Base-by-base conservation (phyloP, 2,329 filamentous ascomycete genomes). In the Colletotrichum camelliae region DNA sequence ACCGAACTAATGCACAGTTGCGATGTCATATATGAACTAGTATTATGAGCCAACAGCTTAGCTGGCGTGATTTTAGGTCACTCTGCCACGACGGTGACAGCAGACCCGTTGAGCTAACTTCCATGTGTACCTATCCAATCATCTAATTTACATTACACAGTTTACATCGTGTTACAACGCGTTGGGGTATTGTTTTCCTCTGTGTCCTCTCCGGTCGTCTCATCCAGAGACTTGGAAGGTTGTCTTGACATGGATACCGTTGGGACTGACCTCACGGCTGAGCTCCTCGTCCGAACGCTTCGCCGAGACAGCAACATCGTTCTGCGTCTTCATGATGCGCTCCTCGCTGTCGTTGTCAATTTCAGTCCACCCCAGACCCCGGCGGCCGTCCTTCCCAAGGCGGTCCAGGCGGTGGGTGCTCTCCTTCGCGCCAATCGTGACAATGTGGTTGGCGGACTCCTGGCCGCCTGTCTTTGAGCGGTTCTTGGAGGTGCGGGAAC, bases 261-360 rank as follows among this genome's bases (percentile, higher is more conserved):
- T 58, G 10, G 48, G 48, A n/a, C 27, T 24, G 18, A 21, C 48
- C 13, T 39, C 31, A 5, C n/a, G 16, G 8, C 21, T 33, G 5
- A 58, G 12, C 66, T 57, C 58, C 67, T 74, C 58, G 31, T 74
- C 67, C 24, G 67, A 74, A 24, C 71, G 71, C 58, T 74, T 70
- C 21, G 66, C 43, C 10, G 71, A 74, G 8, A 65, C 71, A 18
- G 58, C 10, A 16, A 33, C 43, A 27, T 74, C 58, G 58, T 70
- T 69, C 70, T 70, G 58, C 9, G 39, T 74, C 52, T 70, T 69
- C 64, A 76, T 55, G 15, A 79, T 78, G 43, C 66, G 70, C 65
- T 80, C 79, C 21, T 80, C 79, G 64, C 79, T 77, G 21, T 77
- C 74, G 29, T 77, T 78, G 18, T 70, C 58, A 18, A 80, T 80